phyloP scores from a whole-genome alignment of 1,284 basidiomycete genomes.

The Apiotrichum brassicae region DNA sequence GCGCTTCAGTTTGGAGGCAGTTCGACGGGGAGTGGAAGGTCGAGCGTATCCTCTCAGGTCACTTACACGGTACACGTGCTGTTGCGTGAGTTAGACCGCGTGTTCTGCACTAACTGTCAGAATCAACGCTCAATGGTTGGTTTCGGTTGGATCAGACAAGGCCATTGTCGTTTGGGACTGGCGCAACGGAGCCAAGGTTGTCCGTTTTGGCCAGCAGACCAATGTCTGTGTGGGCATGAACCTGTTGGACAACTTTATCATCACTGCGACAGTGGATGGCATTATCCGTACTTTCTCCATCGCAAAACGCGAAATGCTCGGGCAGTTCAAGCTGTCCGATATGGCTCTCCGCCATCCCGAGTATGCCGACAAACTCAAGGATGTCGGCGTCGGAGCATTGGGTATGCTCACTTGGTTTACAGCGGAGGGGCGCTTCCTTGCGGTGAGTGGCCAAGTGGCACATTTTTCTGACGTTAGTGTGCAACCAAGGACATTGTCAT shows the following conservation, averaged over 20 bases:
- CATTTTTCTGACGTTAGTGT: conserved; percentile 53
- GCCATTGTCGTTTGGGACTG: conserved; percentile 80
- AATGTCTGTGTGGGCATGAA: conserved; percentile 86
- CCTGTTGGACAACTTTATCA: conserved; percentile 64
- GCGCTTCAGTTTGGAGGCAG: conserved; percentile 67
- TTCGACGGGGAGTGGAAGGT: conserved; percentile 61
- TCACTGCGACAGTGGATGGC: conserved; percentile 85
- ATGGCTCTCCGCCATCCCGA: conserved; percentile 61
- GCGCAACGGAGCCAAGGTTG: conserved; percentile 67
- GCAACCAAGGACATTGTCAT: conserved; percentile 81
- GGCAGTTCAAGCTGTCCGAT: conserved; percentile 78
- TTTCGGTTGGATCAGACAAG: conserved; percentile 79
- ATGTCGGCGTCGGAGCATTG: conserved; percentile 54
- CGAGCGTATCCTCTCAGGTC: conserved; percentile 72
- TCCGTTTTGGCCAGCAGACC: conserved; percentile 85
- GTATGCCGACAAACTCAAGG: conserved; percentile 55
- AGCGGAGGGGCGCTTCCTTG: conserved; percentile 82
- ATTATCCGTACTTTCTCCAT: conserved; percentile 86
- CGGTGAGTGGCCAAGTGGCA: conserved; percentile 51
- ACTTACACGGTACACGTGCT: conserved; percentile 38
- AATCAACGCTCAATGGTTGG: conserved; percentile 72
- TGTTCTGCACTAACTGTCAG: conserved; percentile 57
- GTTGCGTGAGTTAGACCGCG: conserved; percentile 38
- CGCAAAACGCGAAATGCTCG: conserved; percentile 79
- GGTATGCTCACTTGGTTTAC: conserved; percentile 66